These are phyloP conservation scores for Boletus rubroflammeus DNA, from an alignment of 768 basidiomycete species.

Conservation along the genomic window DNA sequence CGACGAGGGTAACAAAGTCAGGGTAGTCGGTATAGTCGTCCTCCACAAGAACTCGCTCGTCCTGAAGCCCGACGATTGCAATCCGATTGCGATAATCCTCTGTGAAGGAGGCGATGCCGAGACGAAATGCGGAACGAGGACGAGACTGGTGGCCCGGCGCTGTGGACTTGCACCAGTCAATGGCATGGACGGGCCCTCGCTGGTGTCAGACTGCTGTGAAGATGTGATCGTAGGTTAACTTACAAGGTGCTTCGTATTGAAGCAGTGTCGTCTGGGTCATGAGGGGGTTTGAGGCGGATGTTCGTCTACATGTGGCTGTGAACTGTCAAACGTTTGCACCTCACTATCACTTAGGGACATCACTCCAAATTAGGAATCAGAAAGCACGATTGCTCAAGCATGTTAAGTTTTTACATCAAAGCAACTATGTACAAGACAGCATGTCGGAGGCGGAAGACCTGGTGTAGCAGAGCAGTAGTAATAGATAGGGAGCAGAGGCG, in stretches of 20 bases:
- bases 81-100: slow-evolving; percentile 84
- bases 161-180: slow-evolving; percentile 87
- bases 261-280: slow-evolving; percentile 73
- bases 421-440: slow-evolving; percentile 30
- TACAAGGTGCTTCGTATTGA: slow-evolving; percentile 84
- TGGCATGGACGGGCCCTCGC: slow-evolving; percentile 78
- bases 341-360: not conserved
- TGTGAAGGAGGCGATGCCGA: slow-evolving; percentile 80
- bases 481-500: slow-evolving; percentile 16
- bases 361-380: not conserved
- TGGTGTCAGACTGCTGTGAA: slow-evolving; percentile 18
- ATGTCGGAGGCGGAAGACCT: slow-evolving; percentile 19
- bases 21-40: slow-evolving; percentile 80
- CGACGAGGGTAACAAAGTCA: slow-evolving; percentile 84
- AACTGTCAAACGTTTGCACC: not conserved
- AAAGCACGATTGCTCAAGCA: slow-evolving; percentile 12
- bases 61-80: slow-evolving; percentile 73
- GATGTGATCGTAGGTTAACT: slow-evolving; percentile 32
- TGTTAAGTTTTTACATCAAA: slow-evolving; percentile 27
- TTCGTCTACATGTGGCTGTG: slow-evolving; percentile 26
- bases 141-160: slow-evolving; percentile 70
- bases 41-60: slow-evolving; percentile 84
- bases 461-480: slow-evolving; percentile 20
- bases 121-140: slow-evolving; percentile 74
- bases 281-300: slow-evolving; percentile 9